Conservation (phyloP, 176 grass and related monocot species). For the Hordeum marinum region DNA sequence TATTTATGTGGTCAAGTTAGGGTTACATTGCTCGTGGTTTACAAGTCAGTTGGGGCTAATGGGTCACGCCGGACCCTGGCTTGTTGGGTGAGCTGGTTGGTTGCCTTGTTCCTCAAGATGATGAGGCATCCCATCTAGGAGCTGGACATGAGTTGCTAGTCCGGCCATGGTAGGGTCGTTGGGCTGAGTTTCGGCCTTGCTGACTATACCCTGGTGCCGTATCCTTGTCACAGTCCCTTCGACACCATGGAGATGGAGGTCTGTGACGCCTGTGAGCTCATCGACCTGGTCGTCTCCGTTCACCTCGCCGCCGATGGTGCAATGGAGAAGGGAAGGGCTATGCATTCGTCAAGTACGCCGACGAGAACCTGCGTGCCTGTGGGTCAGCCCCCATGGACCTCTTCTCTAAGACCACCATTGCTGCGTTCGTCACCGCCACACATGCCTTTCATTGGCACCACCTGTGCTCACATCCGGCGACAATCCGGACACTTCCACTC, state of each 20-base stretch:
- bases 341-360: too few species aligned
- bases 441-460: not conserved
- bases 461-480: not conserved
- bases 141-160: not conserved
- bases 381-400: not conserved
- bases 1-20: not conserved
- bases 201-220: not conserved
- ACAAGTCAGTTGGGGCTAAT: not conserved
- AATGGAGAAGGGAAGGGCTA: too few species aligned
- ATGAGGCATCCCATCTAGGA: not conserved
- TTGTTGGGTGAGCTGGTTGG: not conserved
- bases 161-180: not conserved
- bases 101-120: not conserved
- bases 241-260: not conserved
- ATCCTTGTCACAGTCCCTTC: not conserved
- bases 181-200: not conserved
- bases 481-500: not conserved
- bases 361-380: too few species aligned
- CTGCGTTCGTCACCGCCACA: not conserved
- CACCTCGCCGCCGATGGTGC: not conserved
- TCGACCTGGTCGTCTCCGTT: not conserved
- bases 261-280: not conserved
- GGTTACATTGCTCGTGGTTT: not conserved
- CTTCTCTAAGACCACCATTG: not conserved
- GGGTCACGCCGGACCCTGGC: not conserved